Evolutionary conservation across 1,139 yeast species (phyloP).

Genomic region (Suhomyces yuchorum): DNA sequence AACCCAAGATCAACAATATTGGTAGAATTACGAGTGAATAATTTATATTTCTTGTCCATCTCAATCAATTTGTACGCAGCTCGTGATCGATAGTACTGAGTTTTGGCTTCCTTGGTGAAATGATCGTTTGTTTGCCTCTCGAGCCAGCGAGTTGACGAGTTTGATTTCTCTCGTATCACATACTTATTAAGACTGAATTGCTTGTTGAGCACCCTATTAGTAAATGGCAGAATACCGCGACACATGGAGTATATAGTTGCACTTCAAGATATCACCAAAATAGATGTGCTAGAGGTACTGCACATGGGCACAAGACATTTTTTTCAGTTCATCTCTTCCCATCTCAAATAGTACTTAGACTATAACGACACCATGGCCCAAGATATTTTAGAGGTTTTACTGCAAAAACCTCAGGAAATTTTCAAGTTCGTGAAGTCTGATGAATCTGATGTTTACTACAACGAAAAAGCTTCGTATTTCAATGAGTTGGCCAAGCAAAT

Average conservation of each 20-base stretch:
- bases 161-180: constrained; percentile 21
- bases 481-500: constrained; percentile 50
- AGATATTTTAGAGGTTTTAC: constrained; percentile 24
- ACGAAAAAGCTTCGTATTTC: constrained; percentile 24
- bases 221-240: background rate
- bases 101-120: constrained; percentile 66
- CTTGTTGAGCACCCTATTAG: background rate
- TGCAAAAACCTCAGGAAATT: constrained; percentile 30
- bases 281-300: background rate
- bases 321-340: constrained; percentile 14
- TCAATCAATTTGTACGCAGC: constrained; percentile 88
- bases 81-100: constrained; percentile 67
- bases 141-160: constrained; percentile 75
- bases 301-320: constrained; percentile 7
- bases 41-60: constrained; percentile 60
- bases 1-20: constrained; percentile 75
- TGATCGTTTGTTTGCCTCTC: constrained; percentile 66
- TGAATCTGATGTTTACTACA: constrained; percentile 12
- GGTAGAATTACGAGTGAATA: constrained; percentile 52
- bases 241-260: background rate
- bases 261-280: background rate
- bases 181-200: background rate
- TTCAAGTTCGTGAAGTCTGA: constrained; percentile 24
- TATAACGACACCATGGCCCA: constrained; percentile 18
- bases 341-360: background rate